phyloP scores from a whole-genome alignment of 73 alveolate genomes.

The Paramecium octaurelia region DNA sequence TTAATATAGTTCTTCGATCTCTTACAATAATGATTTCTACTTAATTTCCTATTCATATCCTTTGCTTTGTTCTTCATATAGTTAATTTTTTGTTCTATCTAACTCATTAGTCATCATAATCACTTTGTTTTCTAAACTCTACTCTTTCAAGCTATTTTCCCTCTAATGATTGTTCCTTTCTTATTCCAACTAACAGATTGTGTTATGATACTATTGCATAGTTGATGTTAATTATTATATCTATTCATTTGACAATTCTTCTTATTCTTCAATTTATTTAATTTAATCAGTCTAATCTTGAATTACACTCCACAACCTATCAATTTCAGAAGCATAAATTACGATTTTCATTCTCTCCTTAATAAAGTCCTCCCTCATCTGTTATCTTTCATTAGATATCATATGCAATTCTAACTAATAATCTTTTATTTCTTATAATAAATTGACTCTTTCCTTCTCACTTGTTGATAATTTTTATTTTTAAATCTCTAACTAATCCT shows the following conservation, averaged over 20 bases:
- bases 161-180: neutral
- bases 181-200: neutral
- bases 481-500: neutral
- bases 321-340: neutral
- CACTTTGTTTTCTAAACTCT: neutral
- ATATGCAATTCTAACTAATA: neutral
- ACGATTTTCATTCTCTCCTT: constrained; percentile 39
- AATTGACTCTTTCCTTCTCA: neutral
- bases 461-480: neutral
- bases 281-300: neutral
- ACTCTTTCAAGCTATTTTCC: neutral
- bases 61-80: neutral
- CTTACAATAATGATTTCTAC: neutral
- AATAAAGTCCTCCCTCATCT: neutral
- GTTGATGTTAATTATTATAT: neutral
- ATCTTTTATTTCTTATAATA: neutral
- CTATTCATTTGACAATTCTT: neutral
- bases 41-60: neutral
- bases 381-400: neutral
- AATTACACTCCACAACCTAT: neutral
- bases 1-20: neutral
- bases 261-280: neutral
- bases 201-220: neutral
- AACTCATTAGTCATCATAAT: neutral
- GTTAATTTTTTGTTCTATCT: neutral